phyloP scores from a whole-genome alignment of 164 flowering plant species.

The Cinnamomum chago region DNA sequence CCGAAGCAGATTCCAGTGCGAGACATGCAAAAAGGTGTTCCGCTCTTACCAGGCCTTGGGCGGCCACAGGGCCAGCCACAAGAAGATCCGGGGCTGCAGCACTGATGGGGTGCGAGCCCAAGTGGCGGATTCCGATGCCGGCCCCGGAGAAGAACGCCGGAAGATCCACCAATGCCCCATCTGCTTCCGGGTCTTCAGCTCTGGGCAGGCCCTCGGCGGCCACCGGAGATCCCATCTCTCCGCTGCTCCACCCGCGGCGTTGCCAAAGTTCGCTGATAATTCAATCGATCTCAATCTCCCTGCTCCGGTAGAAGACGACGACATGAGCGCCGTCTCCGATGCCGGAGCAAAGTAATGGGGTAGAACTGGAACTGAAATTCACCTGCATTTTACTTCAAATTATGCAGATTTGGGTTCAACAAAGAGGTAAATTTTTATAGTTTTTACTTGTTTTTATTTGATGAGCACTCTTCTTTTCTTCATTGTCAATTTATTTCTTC shows the following conservation, averaged over 20 bases:
- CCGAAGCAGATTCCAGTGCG: conserved; percentile 61
- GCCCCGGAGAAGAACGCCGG: conserved; percentile 1
- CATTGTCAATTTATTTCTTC: conserved; percentile 20
- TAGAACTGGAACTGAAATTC: background rate
- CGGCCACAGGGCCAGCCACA: conserved; percentile 89
- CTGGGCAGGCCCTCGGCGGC: conserved; percentile 95
- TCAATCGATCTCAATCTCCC: conserved; percentile 86
- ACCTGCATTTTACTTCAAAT: background rate
- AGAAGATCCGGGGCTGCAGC: conserved; percentile 41
- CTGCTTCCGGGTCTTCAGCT: conserved; percentile 62
- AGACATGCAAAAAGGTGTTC: conserved; percentile 73
- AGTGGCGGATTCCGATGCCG: conserved; percentile 8
- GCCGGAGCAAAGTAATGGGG: conserved; percentile 19
- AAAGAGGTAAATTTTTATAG: conserved; percentile 15
- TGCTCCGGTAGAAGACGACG: conserved; percentile 65
- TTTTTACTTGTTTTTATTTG: conserved; percentile 16
- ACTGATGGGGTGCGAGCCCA: conserved; percentile 2
- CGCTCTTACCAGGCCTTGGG: conserved; percentile 82
- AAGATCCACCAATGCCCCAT: conserved; percentile 69
- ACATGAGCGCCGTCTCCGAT: conserved; percentile 41
- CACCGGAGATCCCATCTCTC: conserved; percentile 74
- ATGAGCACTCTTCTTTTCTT: background rate
- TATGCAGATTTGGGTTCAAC: background rate
- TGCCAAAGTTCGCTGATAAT: conserved; percentile 25
- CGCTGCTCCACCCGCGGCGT: conserved; percentile 7